Evolutionary conservation across 192 early-diverging fungal genomes (phyloP).

Genomic region (Paraglomus occultum): DNA sequence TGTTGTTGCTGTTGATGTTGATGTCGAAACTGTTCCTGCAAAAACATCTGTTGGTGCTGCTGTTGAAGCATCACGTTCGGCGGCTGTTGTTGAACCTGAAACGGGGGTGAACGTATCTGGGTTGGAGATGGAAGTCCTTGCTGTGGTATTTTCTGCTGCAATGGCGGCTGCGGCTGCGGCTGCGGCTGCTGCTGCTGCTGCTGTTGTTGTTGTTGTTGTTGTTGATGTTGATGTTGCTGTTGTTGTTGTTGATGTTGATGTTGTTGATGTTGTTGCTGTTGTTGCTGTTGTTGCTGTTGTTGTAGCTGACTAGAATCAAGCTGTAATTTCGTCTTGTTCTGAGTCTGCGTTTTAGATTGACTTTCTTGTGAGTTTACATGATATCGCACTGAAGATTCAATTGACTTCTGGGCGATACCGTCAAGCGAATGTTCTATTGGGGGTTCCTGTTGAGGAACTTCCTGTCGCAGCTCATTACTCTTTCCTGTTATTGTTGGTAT

Average conservation of each 20-base stretch:
- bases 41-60: conserved; percentile 3
- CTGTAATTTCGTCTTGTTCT: too few relatives aligned
- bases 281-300: background rate
- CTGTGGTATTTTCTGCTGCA: background rate
- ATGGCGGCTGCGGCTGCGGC: conserved; percentile 1
- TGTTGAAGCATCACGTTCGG: too few relatives aligned
- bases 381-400: too few relatives aligned
- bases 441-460: too few relatives aligned
- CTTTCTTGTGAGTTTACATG: too few relatives aligned
- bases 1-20: conserved; percentile 14
- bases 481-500: too few relatives aligned
- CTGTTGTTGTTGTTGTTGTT: background rate
- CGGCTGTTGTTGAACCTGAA: conserved; percentile 14
- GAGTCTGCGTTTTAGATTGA: too few relatives aligned
- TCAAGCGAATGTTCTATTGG: too few relatives aligned
- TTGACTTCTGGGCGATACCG: too few relatives aligned
- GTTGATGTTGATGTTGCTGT: conserved; percentile 1
- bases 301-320: background rate
- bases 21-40: conserved; percentile 11
- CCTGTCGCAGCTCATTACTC: too few relatives aligned
- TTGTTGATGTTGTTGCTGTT: background rate
- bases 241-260: background rate
- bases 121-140: conserved; percentile 1
- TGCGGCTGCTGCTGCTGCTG: background rate
- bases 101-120: too few relatives aligned